Evolutionary conservation across 495 filamentous ascomycete genomes (phyloP).

Genomic region (Staphylotrichum tortipilum): DNA sequence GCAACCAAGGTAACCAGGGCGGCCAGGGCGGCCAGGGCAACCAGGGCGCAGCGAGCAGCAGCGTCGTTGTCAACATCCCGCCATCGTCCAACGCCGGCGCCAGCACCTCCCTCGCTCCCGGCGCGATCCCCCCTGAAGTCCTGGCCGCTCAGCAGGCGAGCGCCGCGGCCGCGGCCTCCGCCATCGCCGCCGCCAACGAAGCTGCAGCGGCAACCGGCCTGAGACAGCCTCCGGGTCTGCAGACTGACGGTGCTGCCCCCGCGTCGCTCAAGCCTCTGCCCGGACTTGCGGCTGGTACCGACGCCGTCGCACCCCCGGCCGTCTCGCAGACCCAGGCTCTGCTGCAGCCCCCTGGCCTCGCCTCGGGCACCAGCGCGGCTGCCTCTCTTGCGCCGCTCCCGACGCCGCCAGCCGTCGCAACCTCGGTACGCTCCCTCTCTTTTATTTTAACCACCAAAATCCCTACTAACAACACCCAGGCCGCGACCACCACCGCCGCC

Average conservation of each 20-base stretch:
- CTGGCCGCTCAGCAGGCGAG: constrained; percentile 6
- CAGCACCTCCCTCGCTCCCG: neutral
- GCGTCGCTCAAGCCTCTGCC: constrained; percentile 16
- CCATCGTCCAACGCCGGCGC: constrained; percentile 1
- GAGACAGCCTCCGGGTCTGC: constrained; percentile 17
- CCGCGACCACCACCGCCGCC: neutral
- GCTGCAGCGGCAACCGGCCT: constrained; percentile 9
- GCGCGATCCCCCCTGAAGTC: constrained; percentile 8
- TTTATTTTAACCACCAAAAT: no score
- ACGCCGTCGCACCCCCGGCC: neutral
- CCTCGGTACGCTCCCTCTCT: constrained; percentile 14
- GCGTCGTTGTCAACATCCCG: no score
- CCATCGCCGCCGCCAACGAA: constrained; percentile 8
- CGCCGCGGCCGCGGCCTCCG: constrained; percentile 12
- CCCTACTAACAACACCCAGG: no score
- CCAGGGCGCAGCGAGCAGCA: no score
- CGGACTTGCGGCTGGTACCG: constrained; percentile 7
- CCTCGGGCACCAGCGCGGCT: neutral
- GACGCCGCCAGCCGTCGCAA: constrained; percentile 6
- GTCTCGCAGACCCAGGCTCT: no score
- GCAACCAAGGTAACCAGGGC: no score
- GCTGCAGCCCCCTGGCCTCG: constrained; percentile 6
- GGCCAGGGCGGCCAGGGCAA: no score
- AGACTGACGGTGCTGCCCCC: constrained; percentile 1
- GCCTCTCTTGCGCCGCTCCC: constrained; percentile 8